Evolutionary conservation across 805 yeast species (phyloP), one percentile per base, ranked within the genome.

Genomic region (Zygosaccharomyces gambellarensis): DNA sequence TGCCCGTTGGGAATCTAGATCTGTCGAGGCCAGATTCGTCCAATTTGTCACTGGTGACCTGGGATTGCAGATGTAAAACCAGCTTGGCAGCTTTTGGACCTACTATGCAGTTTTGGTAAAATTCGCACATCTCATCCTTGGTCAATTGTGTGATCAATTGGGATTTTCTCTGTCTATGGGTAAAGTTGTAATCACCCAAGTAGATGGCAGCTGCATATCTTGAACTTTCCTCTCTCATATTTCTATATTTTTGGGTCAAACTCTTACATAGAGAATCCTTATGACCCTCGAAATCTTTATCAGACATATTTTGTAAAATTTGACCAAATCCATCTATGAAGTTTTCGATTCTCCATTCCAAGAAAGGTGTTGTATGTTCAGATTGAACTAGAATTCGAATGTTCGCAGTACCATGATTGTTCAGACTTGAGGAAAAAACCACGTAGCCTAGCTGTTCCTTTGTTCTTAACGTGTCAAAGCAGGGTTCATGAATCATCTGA

Each of bases 371-470:
- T 2, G 87, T 69, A 63, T 85, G 80, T 65, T 89, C 97, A 51
- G 94, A 83, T 70, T 92, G 99, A 45, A 90, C 77, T 56, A 90
- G 71, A 11, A 94, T 68, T 59, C 94, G 76, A 56, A 82, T 77
- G 38, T 65, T 63, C 12, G 63, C 60, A 5, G 85, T 78, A 21
- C 94, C 83, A 62, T 95, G 78, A 3, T 87, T 79, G 52, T 76
- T 75, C 52, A 85, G 73, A 23, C 78, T 71, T 0, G 95, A 87
- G 39, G 94, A 82, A 63, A 88, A 89, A 0, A 92, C 99, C 54
- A 92, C 90, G 61, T 92, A 92, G 2, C 99, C 99, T 29, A 92
- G 75, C 67, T 94, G 98, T 70, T 92, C 98, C 59, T 88, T 85
- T 5, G 99, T 92, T 68, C 99, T 79, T 50, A 92, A 75, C 54